A percentile compares a stretch with the other conserved stretches of the same genome.
Evolutionary conservation across 1,139 yeast genomes (phyloP).

Genomic region (Candida frijolesensis): DNA sequence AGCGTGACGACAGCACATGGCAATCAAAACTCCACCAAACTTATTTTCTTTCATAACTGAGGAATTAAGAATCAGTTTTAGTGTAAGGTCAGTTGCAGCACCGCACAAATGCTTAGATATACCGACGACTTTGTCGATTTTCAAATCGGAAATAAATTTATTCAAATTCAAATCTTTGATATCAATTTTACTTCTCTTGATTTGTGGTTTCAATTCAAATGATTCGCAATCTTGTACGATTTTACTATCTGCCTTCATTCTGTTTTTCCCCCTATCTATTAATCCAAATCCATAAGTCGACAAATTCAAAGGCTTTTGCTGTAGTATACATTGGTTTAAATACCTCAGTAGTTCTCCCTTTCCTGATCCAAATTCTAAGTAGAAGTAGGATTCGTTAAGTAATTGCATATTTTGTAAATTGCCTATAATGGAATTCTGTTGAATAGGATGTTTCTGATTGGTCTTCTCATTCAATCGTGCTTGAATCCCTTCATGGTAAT

Average conservation of each 20-base stretch:
- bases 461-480: slow-evolving; percentile 47
- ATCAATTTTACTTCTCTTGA: slow-evolving; percentile 67
- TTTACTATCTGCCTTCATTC: slow-evolving; percentile 78
- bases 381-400: slow-evolving; percentile 39
- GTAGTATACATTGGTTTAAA: slow-evolving; percentile 50
- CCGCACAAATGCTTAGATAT: slow-evolving; percentile 92
- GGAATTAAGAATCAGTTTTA: slow-evolving; percentile 63
- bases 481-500: slow-evolving; percentile 33
- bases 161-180: slow-evolving; percentile 72
- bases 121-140: slow-evolving; percentile 44
- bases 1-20: slow-evolving; percentile 95
- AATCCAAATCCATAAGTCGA: slow-evolving; percentile 53
- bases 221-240: slow-evolving; percentile 52
- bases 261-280: slow-evolving; percentile 74
- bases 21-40: slow-evolving; percentile 67
- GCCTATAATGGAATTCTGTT: slow-evolving; percentile 80
- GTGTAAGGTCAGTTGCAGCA: slow-evolving; percentile 86
- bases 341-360: slow-evolving; percentile 80
- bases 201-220: slow-evolving; percentile 27
- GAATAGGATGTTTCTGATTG: slow-evolving; percentile 75
- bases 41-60: slow-evolving; percentile 16
- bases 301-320: slow-evolving; percentile 17
- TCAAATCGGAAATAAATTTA: slow-evolving; percentile 37
- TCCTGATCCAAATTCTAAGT: slow-evolving; percentile 89
- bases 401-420: slow-evolving; percentile 53